Base-by-base conservation (phyloP, 2,329 filamentous ascomycete genomes). In the Verruconis gallopava region DNA sequence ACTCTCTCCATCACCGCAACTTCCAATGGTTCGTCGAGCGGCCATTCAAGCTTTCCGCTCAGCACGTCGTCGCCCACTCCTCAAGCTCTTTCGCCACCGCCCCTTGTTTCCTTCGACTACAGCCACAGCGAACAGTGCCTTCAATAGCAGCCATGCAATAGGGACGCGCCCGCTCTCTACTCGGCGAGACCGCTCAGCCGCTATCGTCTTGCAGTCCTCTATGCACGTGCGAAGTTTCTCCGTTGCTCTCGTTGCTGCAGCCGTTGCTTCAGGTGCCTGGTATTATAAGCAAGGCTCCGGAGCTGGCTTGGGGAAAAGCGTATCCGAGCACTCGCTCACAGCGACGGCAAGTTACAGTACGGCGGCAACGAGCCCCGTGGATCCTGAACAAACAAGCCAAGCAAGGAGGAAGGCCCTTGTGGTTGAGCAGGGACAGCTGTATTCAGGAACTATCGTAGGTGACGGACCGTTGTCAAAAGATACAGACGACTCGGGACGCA, bases 401-500 rank as follows among this genome's bases (percentile, higher is more conserved):
- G 68, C 71, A 9, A 22, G 60, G 49, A 37, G 37, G 84, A 50
- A 34, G 15, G 84, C 93, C 15, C 71, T 96, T 18, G 78, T 95
- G 33, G 84, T 98, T 40, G 85, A 89, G 46, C 81, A 88, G 54
- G 85, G 93, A 57, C 80, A 93, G 59, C 75, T 98, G 38, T 89
- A 88, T 56, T 91, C 89, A 9, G 83, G 84, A 18, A 83, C 84
- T 5, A 79, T 95, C 48, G 77, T 85, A 14, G 85, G 83, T 45
- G 83, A 93, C 53, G 82, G 79, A 4, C 86, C 89, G 15, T 76
- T 98, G 46, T 83, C 82, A 36, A 98, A 98, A 65, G 75, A 83
- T 53, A 85, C 81, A 3, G 82, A 88, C 63, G 81, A 85, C 57
- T 81, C 81, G 58, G 85, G 86, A 21, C 76, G 81, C 49, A 85